These are phyloP conservation scores for Phaeosphaeria sp. DNA, from an alignment of 2,329 filamentous ascomycete species.

Conservation along the genomic window DNA sequence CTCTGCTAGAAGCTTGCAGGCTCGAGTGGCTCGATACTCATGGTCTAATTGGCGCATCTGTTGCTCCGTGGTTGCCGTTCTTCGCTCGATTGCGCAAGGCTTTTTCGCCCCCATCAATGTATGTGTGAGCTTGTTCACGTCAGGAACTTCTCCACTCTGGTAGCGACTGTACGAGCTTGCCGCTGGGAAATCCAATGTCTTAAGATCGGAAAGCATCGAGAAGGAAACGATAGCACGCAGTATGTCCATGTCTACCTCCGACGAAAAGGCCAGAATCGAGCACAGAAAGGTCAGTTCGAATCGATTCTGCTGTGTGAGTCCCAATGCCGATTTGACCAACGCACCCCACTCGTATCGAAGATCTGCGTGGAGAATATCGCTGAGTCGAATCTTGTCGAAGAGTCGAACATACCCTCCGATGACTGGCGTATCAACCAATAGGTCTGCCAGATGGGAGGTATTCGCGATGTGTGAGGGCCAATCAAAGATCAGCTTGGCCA, in stretches of 20 bases:
- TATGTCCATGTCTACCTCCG: conserved; percentile 48
- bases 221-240: conserved; percentile 57
- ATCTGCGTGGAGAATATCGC: conserved; percentile 50
- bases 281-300: conserved; percentile 57
- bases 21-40: conserved; percentile 22
- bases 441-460: conserved; percentile 9
- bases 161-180: conserved; percentile 46
- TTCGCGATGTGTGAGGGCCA: conserved; percentile 15
- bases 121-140: conserved; percentile 38
- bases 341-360: conserved; percentile 53
- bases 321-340: conserved; percentile 49
- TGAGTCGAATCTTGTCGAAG: conserved; percentile 46
- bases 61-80: conserved; percentile 34
- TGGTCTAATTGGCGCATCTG: conserved; percentile 32
- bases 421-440: conserved; percentile 41
- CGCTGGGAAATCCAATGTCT: conserved; percentile 45
- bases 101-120: conserved; percentile 34
- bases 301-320: conserved; percentile 25
- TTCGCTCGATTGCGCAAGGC: conserved; percentile 2
- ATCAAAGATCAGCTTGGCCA: conserved; percentile 18
- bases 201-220: conserved; percentile 50
- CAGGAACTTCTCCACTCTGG: conserved; percentile 41
- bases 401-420: conserved; percentile 50
- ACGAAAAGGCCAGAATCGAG: conserved; percentile 53
- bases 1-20: conserved; percentile 50